phyloP scores from a whole-genome alignment of 257 asterid genomes.

The Solanum tarijense region DNA sequence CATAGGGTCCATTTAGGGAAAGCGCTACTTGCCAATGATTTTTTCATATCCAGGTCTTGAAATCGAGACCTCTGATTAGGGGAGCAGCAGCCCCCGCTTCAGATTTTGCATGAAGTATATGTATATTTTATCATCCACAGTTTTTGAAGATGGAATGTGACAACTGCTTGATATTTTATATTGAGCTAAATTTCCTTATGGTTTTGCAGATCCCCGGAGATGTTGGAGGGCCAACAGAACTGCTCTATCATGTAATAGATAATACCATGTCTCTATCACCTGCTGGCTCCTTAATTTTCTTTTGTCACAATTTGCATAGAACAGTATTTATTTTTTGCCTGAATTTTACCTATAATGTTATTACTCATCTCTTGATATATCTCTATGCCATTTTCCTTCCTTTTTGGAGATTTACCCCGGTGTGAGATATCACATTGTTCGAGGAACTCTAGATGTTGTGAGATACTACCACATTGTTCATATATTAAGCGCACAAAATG shows the following conservation, averaged over 20 bases:
- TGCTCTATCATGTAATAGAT: slow-evolving; percentile 43
- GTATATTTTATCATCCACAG: neutral
- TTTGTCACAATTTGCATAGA: neutral
- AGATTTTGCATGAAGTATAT: neutral
- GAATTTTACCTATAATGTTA: neutral
- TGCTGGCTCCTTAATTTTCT: neutral
- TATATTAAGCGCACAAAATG: neutral
- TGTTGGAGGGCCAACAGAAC: slow-evolving; percentile 64
- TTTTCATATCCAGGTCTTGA: neutral
- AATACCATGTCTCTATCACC: neutral
- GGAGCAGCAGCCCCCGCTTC: neutral
- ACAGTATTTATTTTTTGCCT: neutral
- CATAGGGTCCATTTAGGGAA: neutral
- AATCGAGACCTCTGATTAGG: neutral
- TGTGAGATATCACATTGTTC: neutral
- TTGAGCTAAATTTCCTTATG: neutral
- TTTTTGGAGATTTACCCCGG: too few species aligned
- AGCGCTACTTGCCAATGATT: neutral
- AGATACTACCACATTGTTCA: too few species aligned
- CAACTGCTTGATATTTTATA: neutral
- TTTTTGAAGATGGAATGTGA: neutral
- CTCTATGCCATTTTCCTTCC: neutral
- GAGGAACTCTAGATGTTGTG: neutral
- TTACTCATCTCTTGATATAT: neutral
- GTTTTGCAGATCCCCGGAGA: slow-evolving; percentile 71